A percentile compares a stretch with the other conserved stretches of the same genome.
phyloP scores from a whole-genome alignment of 2,329 filamentous ascomycete genomes.

The Alternaria tenuissima region DNA sequence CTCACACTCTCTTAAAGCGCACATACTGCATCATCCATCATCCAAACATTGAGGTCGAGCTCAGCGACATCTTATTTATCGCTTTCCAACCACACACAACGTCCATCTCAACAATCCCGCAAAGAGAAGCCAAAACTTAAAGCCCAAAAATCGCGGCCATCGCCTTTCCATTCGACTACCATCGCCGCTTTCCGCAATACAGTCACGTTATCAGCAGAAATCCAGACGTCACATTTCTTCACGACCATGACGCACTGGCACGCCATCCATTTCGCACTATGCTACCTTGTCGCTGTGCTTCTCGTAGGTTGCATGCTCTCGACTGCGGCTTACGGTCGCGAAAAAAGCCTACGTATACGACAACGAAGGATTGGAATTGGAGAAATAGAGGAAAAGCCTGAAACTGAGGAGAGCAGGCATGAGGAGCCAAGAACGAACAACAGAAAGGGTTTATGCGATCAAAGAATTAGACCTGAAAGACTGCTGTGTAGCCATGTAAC shows the following conservation, averaged over 20 bases:
- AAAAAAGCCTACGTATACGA: neutral
- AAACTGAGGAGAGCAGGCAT: no score
- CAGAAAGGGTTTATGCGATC: no score
- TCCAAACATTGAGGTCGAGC: neutral
- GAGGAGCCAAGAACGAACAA: neutral
- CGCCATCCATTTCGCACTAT: neutral
- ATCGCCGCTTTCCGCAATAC: no score
- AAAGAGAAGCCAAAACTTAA: no score
- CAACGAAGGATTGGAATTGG: no score
- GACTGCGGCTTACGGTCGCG: neutral
- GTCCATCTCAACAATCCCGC: fast-evolving
- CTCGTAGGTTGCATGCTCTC: neutral
- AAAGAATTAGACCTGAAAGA: fast-evolving
- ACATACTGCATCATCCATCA: neutral
- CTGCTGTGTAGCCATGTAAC: no score
- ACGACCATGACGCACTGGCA: neutral
- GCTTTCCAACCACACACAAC: no score
- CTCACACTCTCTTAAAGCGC: neutral
- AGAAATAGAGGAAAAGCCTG: neutral
- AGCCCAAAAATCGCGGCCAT: no score
- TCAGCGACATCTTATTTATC: neutral
- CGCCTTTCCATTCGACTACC: no score
- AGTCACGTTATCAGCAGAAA: no score
- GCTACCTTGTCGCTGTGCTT: neutral
- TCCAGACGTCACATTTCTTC: fast-evolving